Evolutionary conservation across 2,329 filamentous ascomycete species (phyloP), one percentile per base, ranked within the genome.

Genomic region (Chrysosporium keratinophilum): DNA sequence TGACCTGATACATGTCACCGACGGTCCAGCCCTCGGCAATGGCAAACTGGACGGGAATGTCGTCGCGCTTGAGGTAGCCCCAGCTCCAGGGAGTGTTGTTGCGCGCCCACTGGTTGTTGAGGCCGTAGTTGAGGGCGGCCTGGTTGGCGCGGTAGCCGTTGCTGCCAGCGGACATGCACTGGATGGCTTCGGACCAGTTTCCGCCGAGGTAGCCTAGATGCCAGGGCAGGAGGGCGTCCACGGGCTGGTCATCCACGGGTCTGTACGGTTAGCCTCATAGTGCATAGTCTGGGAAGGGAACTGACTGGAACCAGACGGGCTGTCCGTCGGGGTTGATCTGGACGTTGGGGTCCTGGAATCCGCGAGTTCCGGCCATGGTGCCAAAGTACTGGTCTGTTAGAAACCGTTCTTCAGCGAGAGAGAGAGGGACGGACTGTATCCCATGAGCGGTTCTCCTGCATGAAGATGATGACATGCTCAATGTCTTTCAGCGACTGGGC

Each of bases 401-500:
- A n/a, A n/a, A n/a, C n/a, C n/a, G n/a, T n/a, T n/a, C n/a, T n/a
- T n/a, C n/a, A n/a, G n/a, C n/a, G n/a, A 11, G 12, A 37, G 7
- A 35, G 20, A 2, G 17, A 20, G 14, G 12, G 15, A 34, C 63
- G 42, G 65, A 69, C 69, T 35, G 61, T 65, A 46, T 71, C 68
- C 60, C 67, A 71, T 33, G 69, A 66, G 41, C 72, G 63, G 53
- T 74, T 75, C 57, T 75, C 75, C 60, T 79, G 77, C 77, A 80
- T 80, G 64, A 79, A 79, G 10, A 79, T 72, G 10, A 79, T 72
- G 28, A 79, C 76, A 75, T 80, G 77, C 20, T 79, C 70, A 54
- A 80, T 76, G 54, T 79, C 76, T 23, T 68, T 69, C 34, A 78
- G 65, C 6, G 73, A 74, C 1, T 67, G 69, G 4, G 68, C 72